phyloP scores from a whole-genome alignment of 257 asterid genomes.

The Prunella vulgaris region DNA sequence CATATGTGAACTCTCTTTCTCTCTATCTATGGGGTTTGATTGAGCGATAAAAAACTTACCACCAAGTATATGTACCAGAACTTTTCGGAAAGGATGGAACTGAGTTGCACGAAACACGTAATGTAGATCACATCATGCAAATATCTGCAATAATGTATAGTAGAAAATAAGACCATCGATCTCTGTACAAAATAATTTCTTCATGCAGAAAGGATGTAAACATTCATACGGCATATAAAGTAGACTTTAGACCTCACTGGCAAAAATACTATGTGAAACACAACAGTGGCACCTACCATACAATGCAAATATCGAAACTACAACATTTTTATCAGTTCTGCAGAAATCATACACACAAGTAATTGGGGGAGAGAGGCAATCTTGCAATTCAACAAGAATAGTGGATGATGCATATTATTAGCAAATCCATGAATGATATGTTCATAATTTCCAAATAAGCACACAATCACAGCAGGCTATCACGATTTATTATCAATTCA shows the following conservation, averaged over 20 bases:
- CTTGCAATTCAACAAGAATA: neutral
- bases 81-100: constrained; percentile 76
- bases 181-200: neutral
- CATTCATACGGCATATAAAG: neutral
- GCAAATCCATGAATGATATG: neutral
- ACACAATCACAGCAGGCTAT: neutral
- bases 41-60: constrained; percentile 43
- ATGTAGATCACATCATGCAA: constrained; percentile 87
- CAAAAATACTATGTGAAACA: neutral
- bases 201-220: neutral
- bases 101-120: constrained; percentile 82
- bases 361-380: neutral
- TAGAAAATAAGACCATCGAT: neutral
- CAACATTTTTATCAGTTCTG: neutral
- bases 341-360: neutral
- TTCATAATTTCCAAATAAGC: neutral
- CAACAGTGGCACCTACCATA: neutral
- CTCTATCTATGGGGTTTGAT: neutral
- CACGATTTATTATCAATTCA: neutral
- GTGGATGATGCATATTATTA: neutral
- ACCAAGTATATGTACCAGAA: constrained; percentile 85
- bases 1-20: neutral
- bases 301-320: neutral
- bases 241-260: neutral
- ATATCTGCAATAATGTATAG: constrained; percentile 53